A percentile compares a stretch with the other conserved stretches of the same genome.
phyloP scores from a whole-genome alignment of 208 protist species.

The Trypanosoma conorhini region DNA sequence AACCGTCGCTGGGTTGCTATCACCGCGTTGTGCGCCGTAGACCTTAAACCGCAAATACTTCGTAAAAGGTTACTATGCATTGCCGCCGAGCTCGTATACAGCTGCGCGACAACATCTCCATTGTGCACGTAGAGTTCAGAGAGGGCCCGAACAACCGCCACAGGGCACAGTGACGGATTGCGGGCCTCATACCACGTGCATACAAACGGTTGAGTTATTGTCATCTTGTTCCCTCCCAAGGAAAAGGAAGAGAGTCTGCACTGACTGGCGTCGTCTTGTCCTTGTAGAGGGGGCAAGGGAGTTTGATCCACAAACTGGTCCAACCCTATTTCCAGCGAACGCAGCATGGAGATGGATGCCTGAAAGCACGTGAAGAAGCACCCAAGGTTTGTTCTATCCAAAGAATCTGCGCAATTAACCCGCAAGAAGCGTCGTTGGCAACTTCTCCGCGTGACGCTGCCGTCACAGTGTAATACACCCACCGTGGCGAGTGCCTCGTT shows the following conservation, averaged over 20 bases:
- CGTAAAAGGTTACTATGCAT: slow-evolving; percentile 93
- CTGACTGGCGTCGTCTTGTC: slow-evolving; percentile 38
- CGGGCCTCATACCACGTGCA: slow-evolving; percentile 73
- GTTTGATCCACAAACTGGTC: slow-evolving; percentile 48
- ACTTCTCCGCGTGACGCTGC: slow-evolving; percentile 48
- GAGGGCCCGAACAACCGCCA: slow-evolving; percentile 50
- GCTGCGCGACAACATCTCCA: slow-evolving; percentile 87
- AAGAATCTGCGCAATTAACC: slow-evolving; percentile 94
- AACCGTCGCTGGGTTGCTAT: slow-evolving; percentile 83
- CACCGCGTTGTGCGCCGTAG: slow-evolving; percentile 71
- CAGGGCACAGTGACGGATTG: slow-evolving; percentile 50
- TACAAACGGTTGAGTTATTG: slow-evolving; percentile 57
- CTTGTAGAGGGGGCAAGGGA: slow-evolving; percentile 49
- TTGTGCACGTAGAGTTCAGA: slow-evolving; percentile 82
- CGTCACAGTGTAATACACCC: slow-evolving; percentile 51
- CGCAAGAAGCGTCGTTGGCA: slow-evolving; percentile 83
- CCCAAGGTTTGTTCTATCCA: slow-evolving; percentile 94
- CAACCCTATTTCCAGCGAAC: slow-evolving; percentile 59
- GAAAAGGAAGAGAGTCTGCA: slow-evolving; percentile 40
- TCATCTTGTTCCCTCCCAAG: slow-evolving; percentile 40
- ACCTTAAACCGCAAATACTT: slow-evolving; percentile 63
- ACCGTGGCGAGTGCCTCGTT: slow-evolving; percentile 71
- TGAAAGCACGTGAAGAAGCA: slow-evolving; percentile 92
- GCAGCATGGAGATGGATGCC: slow-evolving; percentile 74
- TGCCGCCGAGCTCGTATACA: slow-evolving; percentile 94